Evolutionary conservation across 2,329 filamentous ascomycete species (phyloP).

Genomic region (Lachnellula suecica): DNA sequence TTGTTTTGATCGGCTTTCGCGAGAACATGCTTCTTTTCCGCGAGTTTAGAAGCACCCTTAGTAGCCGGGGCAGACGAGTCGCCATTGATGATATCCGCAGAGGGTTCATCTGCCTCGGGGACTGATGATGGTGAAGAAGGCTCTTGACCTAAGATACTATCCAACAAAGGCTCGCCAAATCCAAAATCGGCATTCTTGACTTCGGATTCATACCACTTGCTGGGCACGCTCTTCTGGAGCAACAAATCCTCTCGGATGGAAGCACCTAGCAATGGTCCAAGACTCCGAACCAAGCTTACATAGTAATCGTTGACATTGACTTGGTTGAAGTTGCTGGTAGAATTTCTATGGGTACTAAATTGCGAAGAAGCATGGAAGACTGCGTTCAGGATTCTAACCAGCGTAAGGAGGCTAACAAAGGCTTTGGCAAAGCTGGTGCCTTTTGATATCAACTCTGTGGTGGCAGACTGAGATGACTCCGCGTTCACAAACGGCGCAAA

Average conservation of each 20-base stretch:
- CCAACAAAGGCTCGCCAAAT: constrained; percentile 18
- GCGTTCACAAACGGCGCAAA: constrained; percentile 66
- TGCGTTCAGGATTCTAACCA: constrained; percentile 73
- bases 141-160: constrained; percentile 13
- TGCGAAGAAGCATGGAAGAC: constrained; percentile 62
- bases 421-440: constrained; percentile 81
- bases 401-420: constrained; percentile 71
- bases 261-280: constrained; percentile 76
- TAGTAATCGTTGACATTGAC: constrained; percentile 88
- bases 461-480: constrained; percentile 35
- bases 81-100: constrained; percentile 1
- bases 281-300: constrained; percentile 65
- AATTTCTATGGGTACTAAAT: constrained; percentile 57
- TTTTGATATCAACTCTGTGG: constrained; percentile 46
- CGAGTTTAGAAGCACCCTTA: background rate
- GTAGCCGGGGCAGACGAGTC: background rate
- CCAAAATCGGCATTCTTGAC: constrained; percentile 25
- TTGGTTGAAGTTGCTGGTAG: constrained; percentile 63
- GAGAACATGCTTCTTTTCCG: constrained; percentile 36
- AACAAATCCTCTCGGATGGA: constrained; percentile 84
- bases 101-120: constrained; percentile 2
- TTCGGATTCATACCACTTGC: constrained; percentile 50
- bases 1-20: constrained; percentile 43
- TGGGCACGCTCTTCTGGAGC: constrained; percentile 71
- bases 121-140: constrained; percentile 10